Base-by-base conservation (phyloP, 1,139 yeast species). In the Blastobotrys illinoisensis region DNA sequence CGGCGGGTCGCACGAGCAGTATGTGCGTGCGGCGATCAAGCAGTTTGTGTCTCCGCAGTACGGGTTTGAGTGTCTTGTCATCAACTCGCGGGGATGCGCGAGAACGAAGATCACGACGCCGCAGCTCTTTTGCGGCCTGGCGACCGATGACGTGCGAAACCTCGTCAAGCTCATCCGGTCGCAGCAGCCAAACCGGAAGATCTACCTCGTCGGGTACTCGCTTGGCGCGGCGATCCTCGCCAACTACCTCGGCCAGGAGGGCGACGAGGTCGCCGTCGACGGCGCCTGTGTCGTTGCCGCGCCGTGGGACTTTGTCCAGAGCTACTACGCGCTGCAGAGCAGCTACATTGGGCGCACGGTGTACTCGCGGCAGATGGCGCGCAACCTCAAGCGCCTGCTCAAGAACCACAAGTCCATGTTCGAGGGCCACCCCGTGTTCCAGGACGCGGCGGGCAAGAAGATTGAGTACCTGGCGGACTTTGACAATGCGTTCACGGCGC, bases 1-100 rank as follows among this genome's bases (percentile, higher is more conserved):
- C 4, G 97, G 97, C 19, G 97, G 97, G 0, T 86, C 96, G 19
- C 95, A 89, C 62, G 97, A 91, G 67, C 82, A 93, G 1, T 83
- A 90, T 64, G 86, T 90, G 55, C 80, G 96, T 57, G 83, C 91
- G 56, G 62, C 68, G 9, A 58, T 71, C 46, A 52, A 55, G 5
- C 50, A 59, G 6, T 55, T 60, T 32, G 56, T 61, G 13, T 60
- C 62, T 9, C 60, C 59, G 21, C 58, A 59, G 16, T 55, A 56
- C 23, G 67, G 65, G 20, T 81, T 82, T 74, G 95, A 88, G 60
- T 79, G 83, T 14, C 87, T 83, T 28, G 96, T 90, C 13, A 71
- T 88, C 58, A 89, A 88, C 67, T 78, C 87, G 18, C 78, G 98
- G 62, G 97, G 97, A 5, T 91, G 97, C 71, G 88, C 95, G 47